Conservation (phyloP, 192 early-diverging fungal species). For the Coemansia sp. region DNA sequence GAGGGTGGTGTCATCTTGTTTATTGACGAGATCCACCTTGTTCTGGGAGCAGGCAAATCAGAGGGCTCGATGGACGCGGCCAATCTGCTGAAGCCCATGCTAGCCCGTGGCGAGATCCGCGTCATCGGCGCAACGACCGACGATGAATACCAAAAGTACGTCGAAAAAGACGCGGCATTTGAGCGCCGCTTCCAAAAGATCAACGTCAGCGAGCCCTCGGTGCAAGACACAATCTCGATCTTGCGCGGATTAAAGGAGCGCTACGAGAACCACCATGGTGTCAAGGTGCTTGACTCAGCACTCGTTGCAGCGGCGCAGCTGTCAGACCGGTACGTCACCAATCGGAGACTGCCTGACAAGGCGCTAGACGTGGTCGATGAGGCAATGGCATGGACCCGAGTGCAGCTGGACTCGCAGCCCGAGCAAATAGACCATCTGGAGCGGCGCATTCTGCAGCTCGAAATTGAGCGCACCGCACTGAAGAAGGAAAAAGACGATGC, state of each 20-base stretch:
- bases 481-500: conserved; percentile 87
- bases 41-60: conserved; percentile 88
- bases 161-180: conserved; percentile 84
- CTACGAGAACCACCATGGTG: conserved; percentile 77
- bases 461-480: conserved; percentile 93
- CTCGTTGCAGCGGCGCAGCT: conserved; percentile 71
- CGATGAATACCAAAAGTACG: conserved; percentile 89
- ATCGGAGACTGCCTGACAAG: conserved; percentile 75
- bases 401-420: conserved; percentile 95
- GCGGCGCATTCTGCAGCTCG: conserved; percentile 85
- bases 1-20: conserved; percentile 90
- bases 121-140: conserved; percentile 97
- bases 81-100: conserved; percentile 96
- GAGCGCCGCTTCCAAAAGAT: conserved; percentile 79
- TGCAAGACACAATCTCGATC: conserved; percentile 73
- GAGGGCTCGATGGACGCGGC: conserved; percentile 96
- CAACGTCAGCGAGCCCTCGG: conserved; percentile 66
- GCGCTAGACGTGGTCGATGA: conserved; percentile 89
- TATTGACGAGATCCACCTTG: conserved; percentile 96
- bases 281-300: conserved; percentile 64
- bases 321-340: conserved; percentile 73
- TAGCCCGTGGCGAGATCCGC: conserved; percentile 93
- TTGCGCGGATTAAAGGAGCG: conserved; percentile 75
- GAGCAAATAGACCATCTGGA: conserved; percentile 96
- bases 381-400: conserved; percentile 91